These are phyloP conservation scores for Nitzschia palea DNA, from an alignment of 108 stramenopile species.

Conservation along the genomic window DNA sequence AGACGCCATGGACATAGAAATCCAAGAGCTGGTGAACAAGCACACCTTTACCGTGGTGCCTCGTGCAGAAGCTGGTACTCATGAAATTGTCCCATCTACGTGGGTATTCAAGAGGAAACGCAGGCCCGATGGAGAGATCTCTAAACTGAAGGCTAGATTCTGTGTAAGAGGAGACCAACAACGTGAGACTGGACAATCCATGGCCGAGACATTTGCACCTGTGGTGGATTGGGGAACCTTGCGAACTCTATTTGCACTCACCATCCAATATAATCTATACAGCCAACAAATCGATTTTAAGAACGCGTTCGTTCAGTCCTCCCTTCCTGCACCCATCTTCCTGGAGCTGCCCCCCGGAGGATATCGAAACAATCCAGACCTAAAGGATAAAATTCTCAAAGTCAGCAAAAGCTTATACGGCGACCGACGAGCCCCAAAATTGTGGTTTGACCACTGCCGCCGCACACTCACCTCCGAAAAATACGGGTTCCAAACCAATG, in stretches of 20 bases:
- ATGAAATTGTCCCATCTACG: not conserved
- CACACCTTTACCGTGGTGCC: not conserved
- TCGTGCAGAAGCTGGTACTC: not conserved
- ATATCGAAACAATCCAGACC: not conserved
- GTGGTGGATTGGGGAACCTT: slow-evolving; percentile 40
- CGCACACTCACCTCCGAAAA: not conserved
- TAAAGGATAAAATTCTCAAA: slow-evolving; percentile 15
- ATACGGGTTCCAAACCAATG: slow-evolving; percentile 12
- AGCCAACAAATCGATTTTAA: slow-evolving; percentile 27
- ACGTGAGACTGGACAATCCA: slow-evolving; percentile 31
- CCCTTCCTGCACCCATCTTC: slow-evolving; percentile 6
- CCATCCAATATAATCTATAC: not conserved
- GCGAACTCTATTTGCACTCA: slow-evolving; percentile 12
- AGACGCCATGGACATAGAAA: not conserved
- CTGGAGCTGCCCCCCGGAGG: slow-evolving; percentile 21
- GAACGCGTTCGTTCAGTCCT: slow-evolving; percentile 32
- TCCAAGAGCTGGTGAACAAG: not conserved
- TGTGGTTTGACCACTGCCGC: slow-evolving; percentile 33
- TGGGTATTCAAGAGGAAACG: slow-evolving; percentile 26
- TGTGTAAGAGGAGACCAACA: slow-evolving; percentile 38
- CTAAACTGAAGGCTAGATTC: slow-evolving; percentile 43
- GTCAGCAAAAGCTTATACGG: slow-evolving; percentile 42
- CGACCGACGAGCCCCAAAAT: slow-evolving; percentile 18
- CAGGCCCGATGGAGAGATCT: slow-evolving; percentile 21
- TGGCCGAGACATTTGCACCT: slow-evolving; percentile 33